Conservation (phyloP, 257 asterid genomes). For the Haberlea rhodopensis region DNA sequence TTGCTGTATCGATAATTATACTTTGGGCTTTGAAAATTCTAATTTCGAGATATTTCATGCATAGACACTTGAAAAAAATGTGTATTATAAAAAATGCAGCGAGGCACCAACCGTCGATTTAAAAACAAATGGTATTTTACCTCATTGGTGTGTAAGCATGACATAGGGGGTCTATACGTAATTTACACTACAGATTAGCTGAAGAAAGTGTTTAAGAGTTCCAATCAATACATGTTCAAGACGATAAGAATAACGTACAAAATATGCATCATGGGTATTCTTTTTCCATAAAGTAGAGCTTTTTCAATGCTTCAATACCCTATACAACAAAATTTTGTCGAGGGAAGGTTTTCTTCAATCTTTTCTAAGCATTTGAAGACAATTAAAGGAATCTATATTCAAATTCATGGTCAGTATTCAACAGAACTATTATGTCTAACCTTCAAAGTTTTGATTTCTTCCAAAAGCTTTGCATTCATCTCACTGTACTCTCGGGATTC, state of each 20-base stretch:
- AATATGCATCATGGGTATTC: neutral
- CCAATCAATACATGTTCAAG: neutral
- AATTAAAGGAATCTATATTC: neutral
- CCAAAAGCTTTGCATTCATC: conserved; percentile 62
- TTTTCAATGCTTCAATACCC: neutral
- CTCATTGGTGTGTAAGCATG: neutral
- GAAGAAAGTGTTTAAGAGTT: neutral
- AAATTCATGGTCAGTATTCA: neutral
- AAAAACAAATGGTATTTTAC: neutral
- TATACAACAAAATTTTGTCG: no score
- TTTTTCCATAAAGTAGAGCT: neutral
- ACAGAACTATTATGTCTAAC: conserved; percentile 34
- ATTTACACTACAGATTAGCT: neutral
- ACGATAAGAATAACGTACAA: neutral
- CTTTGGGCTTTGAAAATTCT: neutral
- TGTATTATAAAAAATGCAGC: neutral
- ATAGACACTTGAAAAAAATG: neutral
- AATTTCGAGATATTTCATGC: neutral
- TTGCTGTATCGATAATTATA: no score
- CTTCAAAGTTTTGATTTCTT: conserved; percentile 81
- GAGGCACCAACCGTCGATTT: neutral
- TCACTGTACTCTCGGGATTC: conserved; percentile 68
- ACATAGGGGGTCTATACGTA: neutral
- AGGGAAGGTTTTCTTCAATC: neutral
- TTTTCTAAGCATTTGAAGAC: neutral